phyloP scores from a whole-genome alignment of 2,329 filamentous ascomycete species.

The Gaeumannomyces sp. region DNA sequence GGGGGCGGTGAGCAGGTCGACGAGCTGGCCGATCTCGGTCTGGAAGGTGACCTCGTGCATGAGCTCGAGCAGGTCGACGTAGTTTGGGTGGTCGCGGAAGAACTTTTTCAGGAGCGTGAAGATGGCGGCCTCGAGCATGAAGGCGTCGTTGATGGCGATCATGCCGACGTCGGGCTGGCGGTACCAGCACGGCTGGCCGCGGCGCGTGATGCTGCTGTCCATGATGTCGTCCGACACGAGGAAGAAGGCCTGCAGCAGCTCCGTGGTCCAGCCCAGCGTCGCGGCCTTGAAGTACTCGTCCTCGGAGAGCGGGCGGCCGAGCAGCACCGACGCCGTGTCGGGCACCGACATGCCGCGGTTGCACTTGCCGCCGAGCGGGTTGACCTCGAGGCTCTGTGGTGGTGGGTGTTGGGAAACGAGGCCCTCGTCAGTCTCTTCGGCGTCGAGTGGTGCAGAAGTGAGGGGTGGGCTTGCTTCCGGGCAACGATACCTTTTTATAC shows the following conservation, averaged over 20 bases:
- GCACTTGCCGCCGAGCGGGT: constrained; percentile 91
- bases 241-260: constrained; percentile 98
- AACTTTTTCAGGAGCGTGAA: constrained; percentile 89
- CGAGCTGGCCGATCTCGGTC: constrained; percentile 91
- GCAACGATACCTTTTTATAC: constrained; percentile 66
- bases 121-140: constrained; percentile 88
- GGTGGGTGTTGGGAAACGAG: constrained; percentile 14
- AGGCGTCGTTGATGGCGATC: constrained; percentile 97
- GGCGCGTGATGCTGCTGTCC: constrained; percentile 91
- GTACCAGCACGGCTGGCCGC: constrained; percentile 96
- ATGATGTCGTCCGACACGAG: constrained; percentile 98
- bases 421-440: background rate
- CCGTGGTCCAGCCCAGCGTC: constrained; percentile 92
- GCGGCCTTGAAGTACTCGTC: constrained; percentile 86
- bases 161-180: constrained; percentile 82
- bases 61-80: constrained; percentile 87
- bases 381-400: constrained; percentile 69
- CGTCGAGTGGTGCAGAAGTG: no score
- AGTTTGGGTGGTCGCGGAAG: constrained; percentile 81
- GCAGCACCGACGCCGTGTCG: constrained; percentile 78
- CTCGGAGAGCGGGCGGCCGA: constrained; percentile 62
- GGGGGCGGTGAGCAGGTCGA: constrained; percentile 90
- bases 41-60: constrained; percentile 94
- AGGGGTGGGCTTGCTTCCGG: no score
- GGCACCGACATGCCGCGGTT: constrained; percentile 98